phyloP scores from a whole-genome alignment of 2,329 filamentous ascomycete genomes.

The Aspergillus udagawae region DNA sequence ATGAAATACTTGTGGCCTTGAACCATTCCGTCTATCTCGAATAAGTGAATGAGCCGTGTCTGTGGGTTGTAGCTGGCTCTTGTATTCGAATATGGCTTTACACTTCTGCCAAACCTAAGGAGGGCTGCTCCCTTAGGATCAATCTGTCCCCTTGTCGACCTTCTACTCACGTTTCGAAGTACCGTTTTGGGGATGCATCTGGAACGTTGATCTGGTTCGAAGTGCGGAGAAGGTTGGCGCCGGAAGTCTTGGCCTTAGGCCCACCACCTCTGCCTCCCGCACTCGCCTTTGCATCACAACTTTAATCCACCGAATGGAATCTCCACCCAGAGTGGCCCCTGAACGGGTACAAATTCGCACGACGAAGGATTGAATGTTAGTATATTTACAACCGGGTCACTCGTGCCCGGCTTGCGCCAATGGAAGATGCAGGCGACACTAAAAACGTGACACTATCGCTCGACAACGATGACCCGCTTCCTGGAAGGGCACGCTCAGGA shows the following conservation, averaged over 20 bases:
- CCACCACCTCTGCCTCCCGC: neutral
- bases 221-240: neutral
- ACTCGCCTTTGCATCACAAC: neutral
- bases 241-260: neutral
- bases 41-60: neutral
- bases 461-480: constrained; percentile 19
- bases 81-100: neutral
- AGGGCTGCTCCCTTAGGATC: neutral
- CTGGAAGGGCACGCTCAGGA: constrained; percentile 29
- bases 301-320: neutral
- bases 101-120: neutral
- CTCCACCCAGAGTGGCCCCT: neutral
- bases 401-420: constrained; percentile 25
- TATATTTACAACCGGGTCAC: constrained; percentile 18
- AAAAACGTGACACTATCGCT: constrained; percentile 24
- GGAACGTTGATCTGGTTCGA: neutral
- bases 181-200: neutral
- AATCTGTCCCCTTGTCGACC: neutral
- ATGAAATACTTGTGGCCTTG: neutral
- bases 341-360: constrained; percentile 4
- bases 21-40: neutral
- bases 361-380: constrained; percentile 15
- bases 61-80: neutral
- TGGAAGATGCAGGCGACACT: constrained; percentile 32
- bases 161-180: neutral